A percentile compares a stretch with the other conserved stretches of the same genome.
phyloP scores from a whole-genome alignment of 2,329 filamentous ascomycete species.

The Fusarium circinatum region DNA sequence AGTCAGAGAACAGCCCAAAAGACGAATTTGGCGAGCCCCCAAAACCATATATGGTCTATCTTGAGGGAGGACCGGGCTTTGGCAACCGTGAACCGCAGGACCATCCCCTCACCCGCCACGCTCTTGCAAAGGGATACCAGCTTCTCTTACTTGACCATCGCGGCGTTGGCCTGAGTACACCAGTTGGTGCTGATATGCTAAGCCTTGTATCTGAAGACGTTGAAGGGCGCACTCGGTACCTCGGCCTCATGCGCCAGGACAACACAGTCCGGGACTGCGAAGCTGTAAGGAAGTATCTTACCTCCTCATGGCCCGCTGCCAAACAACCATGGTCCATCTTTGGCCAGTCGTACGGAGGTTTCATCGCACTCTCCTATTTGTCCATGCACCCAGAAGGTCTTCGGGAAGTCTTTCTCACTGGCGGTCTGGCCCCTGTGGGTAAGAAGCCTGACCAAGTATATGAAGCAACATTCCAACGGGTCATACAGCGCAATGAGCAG shows the following conservation, averaged over 20 bases:
- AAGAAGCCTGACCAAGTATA: constrained; percentile 81
- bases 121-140: constrained; percentile 85
- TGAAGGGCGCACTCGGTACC: constrained; percentile 78
- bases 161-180: constrained; percentile 85
- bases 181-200: constrained; percentile 79
- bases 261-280: constrained; percentile 91
- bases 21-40: constrained; percentile 43
- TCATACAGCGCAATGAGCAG: constrained; percentile 75
- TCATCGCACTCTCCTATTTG: constrained; percentile 85
- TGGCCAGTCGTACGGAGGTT: constrained; percentile 93
- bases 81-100: constrained; percentile 80
- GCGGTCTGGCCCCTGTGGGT: constrained; percentile 83
- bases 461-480: constrained; percentile 73
- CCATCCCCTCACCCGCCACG: constrained; percentile 73
- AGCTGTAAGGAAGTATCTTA: constrained; percentile 81
- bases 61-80: constrained; percentile 88
- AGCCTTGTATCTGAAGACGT: constrained; percentile 66
- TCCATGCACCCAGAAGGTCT: constrained; percentile 82
- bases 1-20: constrained; percentile 8
- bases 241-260: constrained; percentile 88
- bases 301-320: constrained; percentile 72
- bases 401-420: constrained; percentile 84
- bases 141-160: constrained; percentile 89
- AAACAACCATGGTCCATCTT: constrained; percentile 86
- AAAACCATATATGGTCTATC: constrained; percentile 73